phyloP scores from a whole-genome alignment of 805 yeast genomes.

The Saturnispora zaruensis region DNA sequence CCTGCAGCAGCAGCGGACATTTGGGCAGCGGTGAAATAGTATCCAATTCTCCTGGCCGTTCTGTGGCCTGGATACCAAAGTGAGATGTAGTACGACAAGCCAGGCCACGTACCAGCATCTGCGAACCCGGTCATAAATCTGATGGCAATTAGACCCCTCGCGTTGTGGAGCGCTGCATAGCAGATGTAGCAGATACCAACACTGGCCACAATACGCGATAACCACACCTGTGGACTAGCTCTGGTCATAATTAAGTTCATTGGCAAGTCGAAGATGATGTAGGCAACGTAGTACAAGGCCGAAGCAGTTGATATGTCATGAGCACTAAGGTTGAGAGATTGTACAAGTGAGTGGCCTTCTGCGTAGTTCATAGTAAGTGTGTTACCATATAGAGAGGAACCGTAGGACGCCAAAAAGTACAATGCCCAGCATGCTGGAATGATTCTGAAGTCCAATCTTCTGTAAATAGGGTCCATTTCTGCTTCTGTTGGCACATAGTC shows the following conservation, averaged over 20 bases:
- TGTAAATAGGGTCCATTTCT: slow-evolving; percentile 45
- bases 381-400: slow-evolving; percentile 67
- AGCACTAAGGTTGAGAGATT: slow-evolving; percentile 40
- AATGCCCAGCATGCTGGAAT: slow-evolving; percentile 78
- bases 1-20: slow-evolving; percentile 88
- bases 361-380: slow-evolving; percentile 70
- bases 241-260: slow-evolving; percentile 81
- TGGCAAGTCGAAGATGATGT: slow-evolving; percentile 77
- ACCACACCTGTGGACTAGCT: slow-evolving; percentile 79
- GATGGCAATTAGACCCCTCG: slow-evolving; percentile 58
- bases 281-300: slow-evolving; percentile 77
- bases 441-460: slow-evolving; percentile 59
- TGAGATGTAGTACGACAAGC: slow-evolving; percentile 73
- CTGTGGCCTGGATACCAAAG: slow-evolving; percentile 80
- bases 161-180: slow-evolving; percentile 49
- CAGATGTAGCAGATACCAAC: slow-evolving; percentile 76
- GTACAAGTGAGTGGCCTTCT: slow-evolving; percentile 51
- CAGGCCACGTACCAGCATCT: slow-evolving; percentile 90
- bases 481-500: slow-evolving; percentile 21
- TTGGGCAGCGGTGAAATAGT: slow-evolving; percentile 88
- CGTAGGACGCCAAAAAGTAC: slow-evolving; percentile 73
- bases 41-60: slow-evolving; percentile 72
- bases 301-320: slow-evolving; percentile 65
- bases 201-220: slow-evolving; percentile 64
- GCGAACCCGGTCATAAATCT: slow-evolving; percentile 67